Conservation (phyloP, 345 rosid genomes). For the Combretum micranthum region DNA sequence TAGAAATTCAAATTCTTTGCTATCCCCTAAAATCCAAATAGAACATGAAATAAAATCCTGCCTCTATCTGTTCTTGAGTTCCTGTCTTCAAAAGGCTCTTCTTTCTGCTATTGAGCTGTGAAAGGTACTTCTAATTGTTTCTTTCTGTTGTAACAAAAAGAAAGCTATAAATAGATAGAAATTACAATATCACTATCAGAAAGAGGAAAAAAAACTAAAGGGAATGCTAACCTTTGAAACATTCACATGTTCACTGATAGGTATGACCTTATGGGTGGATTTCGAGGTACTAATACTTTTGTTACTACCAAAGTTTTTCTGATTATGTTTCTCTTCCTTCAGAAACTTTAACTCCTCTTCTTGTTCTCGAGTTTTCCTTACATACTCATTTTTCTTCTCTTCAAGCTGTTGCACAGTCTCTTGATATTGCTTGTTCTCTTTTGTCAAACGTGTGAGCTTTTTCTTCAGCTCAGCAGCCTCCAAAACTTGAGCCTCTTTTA, state of each 20-base stretch:
- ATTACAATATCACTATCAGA: not conserved
- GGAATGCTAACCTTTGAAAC: slow-evolving; percentile 11
- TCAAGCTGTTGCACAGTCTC: slow-evolving; percentile 32
- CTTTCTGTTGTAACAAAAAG: not conserved
- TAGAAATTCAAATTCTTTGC: no score
- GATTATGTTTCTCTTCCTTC: slow-evolving; percentile 27
- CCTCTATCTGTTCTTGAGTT: not conserved
- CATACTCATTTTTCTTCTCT: slow-evolving; percentile 29
- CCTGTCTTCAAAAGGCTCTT: not conserved
- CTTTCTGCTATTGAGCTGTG: slow-evolving; percentile 1
- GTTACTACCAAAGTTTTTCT: slow-evolving; percentile 7
- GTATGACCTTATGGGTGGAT: slow-evolving; percentile 9
- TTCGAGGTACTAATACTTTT: slow-evolving; percentile 2
- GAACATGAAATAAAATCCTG: not conserved
- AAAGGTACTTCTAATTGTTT: not conserved
- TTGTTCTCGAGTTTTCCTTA: slow-evolving; percentile 23
- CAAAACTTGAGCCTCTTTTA: slow-evolving; percentile 18
- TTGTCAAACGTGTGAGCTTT: slow-evolving; percentile 30
- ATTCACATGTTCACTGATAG: slow-evolving; percentile 2
- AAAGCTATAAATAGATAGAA: not conserved
- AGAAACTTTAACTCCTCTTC: slow-evolving; percentile 31
- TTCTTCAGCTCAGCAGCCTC: slow-evolving; percentile 27
- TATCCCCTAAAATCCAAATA: no score
- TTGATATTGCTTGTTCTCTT: slow-evolving; percentile 32
- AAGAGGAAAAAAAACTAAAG: not conserved